phyloP scores from a whole-genome alignment of 2,329 filamentous ascomycete species.

The Claviceps spartinae region DNA sequence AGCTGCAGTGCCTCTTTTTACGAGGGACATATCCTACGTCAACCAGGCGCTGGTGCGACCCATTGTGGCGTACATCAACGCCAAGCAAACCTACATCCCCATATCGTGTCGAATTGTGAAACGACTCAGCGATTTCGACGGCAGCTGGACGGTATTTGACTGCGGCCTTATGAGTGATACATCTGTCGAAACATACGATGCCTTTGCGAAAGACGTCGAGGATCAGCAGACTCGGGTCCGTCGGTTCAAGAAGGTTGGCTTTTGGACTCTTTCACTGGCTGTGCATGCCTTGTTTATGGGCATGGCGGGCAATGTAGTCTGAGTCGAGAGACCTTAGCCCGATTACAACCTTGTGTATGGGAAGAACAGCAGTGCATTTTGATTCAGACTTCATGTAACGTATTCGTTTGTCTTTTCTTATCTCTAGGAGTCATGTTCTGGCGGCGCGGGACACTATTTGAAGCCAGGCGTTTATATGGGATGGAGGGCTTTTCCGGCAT shows the following conservation, averaged over 20 bases:
- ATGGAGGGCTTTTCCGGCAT: background rate
- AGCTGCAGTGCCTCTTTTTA: slow-evolving; percentile 86
- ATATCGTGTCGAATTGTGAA: slow-evolving; percentile 93
- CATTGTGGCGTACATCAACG: slow-evolving; percentile 97
- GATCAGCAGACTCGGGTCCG: slow-evolving; percentile 77
- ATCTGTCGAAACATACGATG: slow-evolving; percentile 85
- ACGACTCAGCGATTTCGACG: slow-evolving; percentile 76
- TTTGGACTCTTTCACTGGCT: slow-evolving; percentile 88
- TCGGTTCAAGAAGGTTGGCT: slow-evolving; percentile 85
- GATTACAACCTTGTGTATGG: background rate
- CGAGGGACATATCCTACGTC: slow-evolving; percentile 80
- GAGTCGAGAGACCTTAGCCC: background rate
- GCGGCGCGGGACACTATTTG: background rate
- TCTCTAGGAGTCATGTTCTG: background rate
- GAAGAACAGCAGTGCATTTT: background rate
- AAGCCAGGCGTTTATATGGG: background rate
- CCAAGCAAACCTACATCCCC: slow-evolving; percentile 86
- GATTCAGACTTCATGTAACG: background rate
- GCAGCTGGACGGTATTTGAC: slow-evolving; percentile 89
- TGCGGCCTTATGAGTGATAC: slow-evolving; percentile 89
- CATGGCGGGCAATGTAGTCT: slow-evolving; percentile 69
- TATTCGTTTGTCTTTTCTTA: background rate
- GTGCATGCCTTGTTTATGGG: slow-evolving; percentile 92
- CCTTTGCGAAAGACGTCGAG: slow-evolving; percentile 82
- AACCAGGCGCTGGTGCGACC: slow-evolving; percentile 91